Conservation (phyloP, 345 rosid genomes). For the Lagerstroemia speciosa region DNA sequence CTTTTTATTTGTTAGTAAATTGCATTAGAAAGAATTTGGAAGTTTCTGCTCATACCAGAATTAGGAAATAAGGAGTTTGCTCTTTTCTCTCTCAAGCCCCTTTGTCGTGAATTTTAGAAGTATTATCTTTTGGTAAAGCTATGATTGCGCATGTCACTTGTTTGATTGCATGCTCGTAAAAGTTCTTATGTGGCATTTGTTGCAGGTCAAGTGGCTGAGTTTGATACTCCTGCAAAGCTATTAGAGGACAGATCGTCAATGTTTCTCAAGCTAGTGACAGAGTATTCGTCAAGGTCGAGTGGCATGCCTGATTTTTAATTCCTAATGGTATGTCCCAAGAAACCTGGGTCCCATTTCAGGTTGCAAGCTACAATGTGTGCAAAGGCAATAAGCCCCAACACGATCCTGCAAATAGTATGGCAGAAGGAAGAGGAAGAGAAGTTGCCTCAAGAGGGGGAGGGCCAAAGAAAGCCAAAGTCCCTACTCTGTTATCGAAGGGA, state of each 20-base stretch:
- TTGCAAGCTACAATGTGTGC: not conserved
- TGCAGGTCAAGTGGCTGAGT: constrained; percentile 92
- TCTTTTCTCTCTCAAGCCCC: too few species aligned
- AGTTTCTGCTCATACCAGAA: too few species aligned
- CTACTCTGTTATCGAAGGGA: not conserved
- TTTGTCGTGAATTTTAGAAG: too few species aligned
- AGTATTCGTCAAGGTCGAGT: constrained; percentile 87
- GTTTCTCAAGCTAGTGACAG: constrained; percentile 86
- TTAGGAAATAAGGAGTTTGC: too few species aligned
- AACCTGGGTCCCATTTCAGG: not conserved
- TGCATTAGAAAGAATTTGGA: too few species aligned
- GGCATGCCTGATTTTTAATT: constrained; percentile 79
- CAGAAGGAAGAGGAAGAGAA: not conserved
- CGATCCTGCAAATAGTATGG: not conserved
- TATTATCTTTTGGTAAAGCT: not conserved
- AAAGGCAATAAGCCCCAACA: not conserved
- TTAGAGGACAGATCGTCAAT: constrained; percentile 89
- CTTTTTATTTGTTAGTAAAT: too few species aligned
- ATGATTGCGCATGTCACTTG: not conserved
- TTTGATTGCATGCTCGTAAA: not conserved
- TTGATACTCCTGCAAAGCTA: constrained; percentile 68
- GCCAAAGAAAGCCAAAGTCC: not conserved
- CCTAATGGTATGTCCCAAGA: constrained; percentile 17
- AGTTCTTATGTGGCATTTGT: not conserved
- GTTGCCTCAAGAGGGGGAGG: not conserved